Conservation (phyloP, 2,329 filamentous ascomycete species). For the Aspergillus udagawae region DNA sequence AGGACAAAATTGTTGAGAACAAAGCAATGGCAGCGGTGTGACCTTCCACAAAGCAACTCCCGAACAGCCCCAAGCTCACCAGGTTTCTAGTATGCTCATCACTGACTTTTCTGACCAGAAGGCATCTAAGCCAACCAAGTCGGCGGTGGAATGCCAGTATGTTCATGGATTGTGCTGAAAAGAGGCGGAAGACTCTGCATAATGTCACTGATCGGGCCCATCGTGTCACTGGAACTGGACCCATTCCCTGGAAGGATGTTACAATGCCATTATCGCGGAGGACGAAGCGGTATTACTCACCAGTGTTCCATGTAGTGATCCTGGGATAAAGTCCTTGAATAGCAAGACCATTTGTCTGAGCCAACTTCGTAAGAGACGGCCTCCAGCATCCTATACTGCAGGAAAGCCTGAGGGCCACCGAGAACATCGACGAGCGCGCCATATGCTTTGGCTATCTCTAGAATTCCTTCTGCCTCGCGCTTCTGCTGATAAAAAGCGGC, state of each 20-base stretch:
- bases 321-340: constrained; percentile 77
- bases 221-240: constrained; percentile 48
- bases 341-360: constrained; percentile 71
- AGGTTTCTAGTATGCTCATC: no score
- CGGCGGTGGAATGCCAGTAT: constrained; percentile 78
- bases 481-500: constrained; percentile 51
- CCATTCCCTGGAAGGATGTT: constrained; percentile 33
- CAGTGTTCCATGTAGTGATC: constrained; percentile 88
- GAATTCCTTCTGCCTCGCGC: constrained; percentile 72
- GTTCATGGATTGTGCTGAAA: constrained; percentile 80
- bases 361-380: constrained; percentile 73
- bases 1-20: background rate
- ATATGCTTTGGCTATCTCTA: constrained; percentile 78
- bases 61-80: no score
- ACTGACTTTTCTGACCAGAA: background rate
- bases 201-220: constrained; percentile 69
- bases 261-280: constrained; percentile 1
- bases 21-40: background rate
- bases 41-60: background rate
- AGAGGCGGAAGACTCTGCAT: constrained; percentile 82
- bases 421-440: constrained; percentile 66
- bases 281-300: constrained; percentile 27
- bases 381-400: constrained; percentile 86
- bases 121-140: constrained; percentile 64
- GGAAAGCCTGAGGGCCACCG: constrained; percentile 69